A percentile compares a stretch with the other conserved stretches of the same genome.
Evolutionary conservation across 805 yeast genomes (phyloP).

Genomic region (Phaffomyces antillensis): DNA sequence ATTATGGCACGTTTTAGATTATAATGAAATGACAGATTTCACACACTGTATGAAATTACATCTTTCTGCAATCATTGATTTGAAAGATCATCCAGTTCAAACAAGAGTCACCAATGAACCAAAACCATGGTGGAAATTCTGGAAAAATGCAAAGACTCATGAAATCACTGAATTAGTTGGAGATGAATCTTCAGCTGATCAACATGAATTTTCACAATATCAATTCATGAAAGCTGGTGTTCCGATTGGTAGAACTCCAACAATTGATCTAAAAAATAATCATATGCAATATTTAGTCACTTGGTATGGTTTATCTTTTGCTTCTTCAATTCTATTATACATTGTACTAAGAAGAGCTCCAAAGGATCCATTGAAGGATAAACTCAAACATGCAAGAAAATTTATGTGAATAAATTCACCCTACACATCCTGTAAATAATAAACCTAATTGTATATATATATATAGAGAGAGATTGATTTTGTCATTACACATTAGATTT

Average conservation of each 20-base stretch:
- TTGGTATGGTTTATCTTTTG: constrained; percentile 84
- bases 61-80: constrained; percentile 64
- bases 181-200: constrained; percentile 1
- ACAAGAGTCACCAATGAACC: constrained; percentile 22
- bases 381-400: constrained; percentile 41
- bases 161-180: constrained; percentile 2
- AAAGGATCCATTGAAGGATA: constrained; percentile 36
- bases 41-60: constrained; percentile 67
- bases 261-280: constrained; percentile 75
- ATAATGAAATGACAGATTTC: constrained; percentile 68
- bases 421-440: background rate
- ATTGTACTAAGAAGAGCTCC: constrained; percentile 40
- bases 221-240: constrained; percentile 78
- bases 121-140: constrained; percentile 25
- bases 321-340: constrained; percentile 61
- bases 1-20: constrained; percentile 73
- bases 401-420: constrained; percentile 22
- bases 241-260: constrained; percentile 81
- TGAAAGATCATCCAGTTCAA: constrained; percentile 54
- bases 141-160: constrained; percentile 14
- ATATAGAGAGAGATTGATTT: too few relatives aligned
- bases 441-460: background rate
- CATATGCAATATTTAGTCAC: constrained; percentile 90
- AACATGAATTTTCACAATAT: constrained; percentile 39
- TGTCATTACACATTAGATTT: background rate